Percentiles rank a stretch among this genome's conserved stretches.
These are phyloP conservation scores for Fusarium irregulare DNA, from an alignment of 2,329 filamentous ascomycete species.

Conservation along the genomic window DNA sequence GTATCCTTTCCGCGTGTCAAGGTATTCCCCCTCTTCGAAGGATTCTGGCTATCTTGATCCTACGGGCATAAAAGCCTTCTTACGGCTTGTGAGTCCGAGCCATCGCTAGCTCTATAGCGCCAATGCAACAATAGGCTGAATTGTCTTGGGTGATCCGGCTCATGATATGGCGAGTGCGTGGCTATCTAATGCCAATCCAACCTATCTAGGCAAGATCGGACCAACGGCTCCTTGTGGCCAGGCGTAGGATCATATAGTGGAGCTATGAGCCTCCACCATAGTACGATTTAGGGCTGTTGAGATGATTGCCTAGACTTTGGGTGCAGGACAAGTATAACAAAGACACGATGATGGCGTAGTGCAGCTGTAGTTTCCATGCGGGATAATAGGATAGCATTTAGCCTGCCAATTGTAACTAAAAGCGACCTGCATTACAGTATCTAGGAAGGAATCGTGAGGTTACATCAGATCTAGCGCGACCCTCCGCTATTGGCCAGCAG, in stretches of 20 bases:
- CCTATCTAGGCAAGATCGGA: background rate
- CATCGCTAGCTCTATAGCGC: background rate
- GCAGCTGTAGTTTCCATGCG: background rate
- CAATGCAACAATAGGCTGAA: slow-evolving; percentile 3
- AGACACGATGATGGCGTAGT: background rate
- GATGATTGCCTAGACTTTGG: background rate
- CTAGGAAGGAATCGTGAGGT: background rate
- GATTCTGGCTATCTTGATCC: background rate
- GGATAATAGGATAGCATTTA: background rate
- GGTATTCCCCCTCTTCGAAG: background rate
- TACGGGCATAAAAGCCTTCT: background rate
- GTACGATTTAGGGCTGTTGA: background rate
- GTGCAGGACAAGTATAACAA: background rate
- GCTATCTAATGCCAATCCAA: background rate
- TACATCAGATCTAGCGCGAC: background rate
- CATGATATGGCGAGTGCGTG: background rate
- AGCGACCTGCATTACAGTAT: background rate
- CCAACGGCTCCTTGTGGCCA: slow-evolving; percentile 1
- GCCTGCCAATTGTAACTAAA: background rate
- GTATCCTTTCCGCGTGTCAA: background rate
- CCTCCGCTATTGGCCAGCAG: background rate
- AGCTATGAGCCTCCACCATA: background rate
- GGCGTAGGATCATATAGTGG: background rate
- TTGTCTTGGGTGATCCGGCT: background rate
- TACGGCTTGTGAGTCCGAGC: background rate